These are phyloP conservation scores for Trichocladium antarcticum DNA, from an alignment of 495 filamentous ascomycete species.

Conservation along the genomic window DNA sequence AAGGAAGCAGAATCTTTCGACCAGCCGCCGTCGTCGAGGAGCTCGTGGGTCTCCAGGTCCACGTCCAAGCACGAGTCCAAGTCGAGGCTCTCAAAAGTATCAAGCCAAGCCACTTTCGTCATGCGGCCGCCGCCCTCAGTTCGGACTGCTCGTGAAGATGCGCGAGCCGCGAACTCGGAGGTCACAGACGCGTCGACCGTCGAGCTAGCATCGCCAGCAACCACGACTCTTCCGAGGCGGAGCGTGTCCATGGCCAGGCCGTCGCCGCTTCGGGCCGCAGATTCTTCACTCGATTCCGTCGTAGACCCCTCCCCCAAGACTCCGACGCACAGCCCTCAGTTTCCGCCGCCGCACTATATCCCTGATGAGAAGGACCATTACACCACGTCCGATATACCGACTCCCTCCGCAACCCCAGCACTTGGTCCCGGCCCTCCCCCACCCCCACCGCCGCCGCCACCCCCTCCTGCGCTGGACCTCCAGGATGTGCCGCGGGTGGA, in stretches of 20 bases:
- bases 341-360: conserved; percentile 30
- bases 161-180: conserved; percentile 7
- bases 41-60: conserved; percentile 32
- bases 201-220: conserved; percentile 36
- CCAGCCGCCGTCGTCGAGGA: conserved; percentile 30
- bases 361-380: conserved; percentile 25
- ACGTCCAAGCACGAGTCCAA: conserved; percentile 37
- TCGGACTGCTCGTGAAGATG: conserved; percentile 11
- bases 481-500: conserved; percentile 62
- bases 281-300: conserved; percentile 38
- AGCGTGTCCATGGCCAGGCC: conserved; percentile 26
- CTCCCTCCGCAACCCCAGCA: conserved; percentile 29
- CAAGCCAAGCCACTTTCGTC: conserved; percentile 36
- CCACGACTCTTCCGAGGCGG: conserved; percentile 54
- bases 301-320: conserved; percentile 49
- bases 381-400: conserved; percentile 26
- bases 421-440: conserved; percentile 35
- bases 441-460: conserved; percentile 63
- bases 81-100: conserved; percentile 37
- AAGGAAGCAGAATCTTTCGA: conserved; percentile 23
- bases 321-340: conserved; percentile 43
- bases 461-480: conserved; percentile 61
- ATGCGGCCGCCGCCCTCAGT: conserved; percentile 15
- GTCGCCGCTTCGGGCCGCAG: conserved; percentile 25
- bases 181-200: conserved; percentile 19